Percentiles rank a stretch among this genome's conserved stretches.
Evolutionary conservation across 129 eudicot species (phyloP).

Genomic region (Flaveria linearis): DNA sequence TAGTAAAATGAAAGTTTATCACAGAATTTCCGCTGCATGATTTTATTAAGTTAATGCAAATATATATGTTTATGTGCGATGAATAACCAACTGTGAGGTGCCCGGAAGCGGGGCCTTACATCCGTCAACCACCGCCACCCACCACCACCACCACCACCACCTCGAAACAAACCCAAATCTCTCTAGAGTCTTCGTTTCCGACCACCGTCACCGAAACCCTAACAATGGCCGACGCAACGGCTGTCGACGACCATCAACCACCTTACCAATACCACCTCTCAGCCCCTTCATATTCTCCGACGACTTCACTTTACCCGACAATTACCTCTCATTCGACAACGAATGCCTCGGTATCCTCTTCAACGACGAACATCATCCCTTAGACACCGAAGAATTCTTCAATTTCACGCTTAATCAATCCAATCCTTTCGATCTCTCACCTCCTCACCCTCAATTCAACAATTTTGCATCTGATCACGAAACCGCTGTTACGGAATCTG

Average conservation of each 20-base stretch:
- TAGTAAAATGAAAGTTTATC: too few species aligned
- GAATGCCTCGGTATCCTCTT: conserved; percentile 55
- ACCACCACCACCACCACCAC: too few species aligned
- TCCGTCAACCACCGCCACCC: too few species aligned
- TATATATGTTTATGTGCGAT: too few species aligned
- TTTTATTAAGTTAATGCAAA: too few species aligned
- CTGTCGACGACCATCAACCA: conserved; percentile 29
- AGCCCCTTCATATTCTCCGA: conserved; percentile 38
- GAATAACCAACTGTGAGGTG: too few species aligned
- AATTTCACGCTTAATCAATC: conserved; percentile 19
- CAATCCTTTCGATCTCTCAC: conserved; percentile 14
- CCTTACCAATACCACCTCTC: conserved; percentile 52
- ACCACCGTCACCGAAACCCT: conserved; percentile 29
- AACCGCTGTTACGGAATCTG: conserved; percentile 10
- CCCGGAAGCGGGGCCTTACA: too few species aligned
- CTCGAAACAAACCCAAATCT: neutral
- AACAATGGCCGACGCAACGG: conserved; percentile 47
- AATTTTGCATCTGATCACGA: conserved; percentile 25
- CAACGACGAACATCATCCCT: conserved; percentile 51
- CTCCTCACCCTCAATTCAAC: conserved; percentile 32
- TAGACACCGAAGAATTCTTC: conserved; percentile 46
- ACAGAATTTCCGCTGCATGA: too few species aligned
- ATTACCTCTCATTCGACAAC: conserved; percentile 32
- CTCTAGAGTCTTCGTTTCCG: conserved; percentile 35
- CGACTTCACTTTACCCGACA: conserved; percentile 31